Conservation (phyloP, 164 flowering plant species). For the Magnolia changhungtana region DNA sequence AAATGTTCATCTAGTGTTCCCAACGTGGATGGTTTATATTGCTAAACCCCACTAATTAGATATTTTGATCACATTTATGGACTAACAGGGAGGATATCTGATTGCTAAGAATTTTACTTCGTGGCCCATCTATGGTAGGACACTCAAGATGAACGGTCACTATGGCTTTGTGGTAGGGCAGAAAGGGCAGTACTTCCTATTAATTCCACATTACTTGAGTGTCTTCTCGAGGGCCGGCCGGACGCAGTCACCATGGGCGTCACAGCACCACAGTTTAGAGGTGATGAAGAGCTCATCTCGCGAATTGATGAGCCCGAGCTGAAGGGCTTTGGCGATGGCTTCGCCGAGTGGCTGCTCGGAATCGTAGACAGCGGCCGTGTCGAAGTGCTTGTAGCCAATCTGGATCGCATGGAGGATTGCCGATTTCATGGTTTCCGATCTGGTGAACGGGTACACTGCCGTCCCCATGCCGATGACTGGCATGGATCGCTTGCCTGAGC, state of each 20-base stretch:
- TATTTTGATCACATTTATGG: no score
- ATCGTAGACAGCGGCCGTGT: constrained; percentile 20
- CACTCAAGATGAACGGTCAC: no score
- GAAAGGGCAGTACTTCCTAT: no score
- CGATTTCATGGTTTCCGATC: neutral
- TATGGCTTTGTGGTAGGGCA: no score
- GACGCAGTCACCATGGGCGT: constrained; percentile 22
- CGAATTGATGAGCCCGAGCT: constrained; percentile 22
- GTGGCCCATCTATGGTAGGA: no score
- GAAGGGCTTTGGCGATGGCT: constrained; percentile 27
- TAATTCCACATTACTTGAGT: constrained; percentile 18
- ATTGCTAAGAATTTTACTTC: no score
- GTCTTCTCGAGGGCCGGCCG: constrained; percentile 27
- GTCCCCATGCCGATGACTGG: constrained; percentile 29
- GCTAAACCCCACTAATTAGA: neutral
- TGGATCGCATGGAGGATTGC: constrained; percentile 21
- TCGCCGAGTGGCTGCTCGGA: constrained; percentile 25
- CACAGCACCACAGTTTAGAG: constrained; percentile 23
- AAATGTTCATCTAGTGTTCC: neutral
- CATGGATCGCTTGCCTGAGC: constrained; percentile 10
- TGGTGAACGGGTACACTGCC: constrained; percentile 10
- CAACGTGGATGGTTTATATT: neutral
- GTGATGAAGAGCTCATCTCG: constrained; percentile 32
- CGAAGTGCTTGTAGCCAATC: constrained; percentile 32
- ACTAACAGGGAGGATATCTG: no score